Evolutionary conservation across 164 flowering plant species (phyloP).

Genomic region (Magnolia kwangsiensis): DNA sequence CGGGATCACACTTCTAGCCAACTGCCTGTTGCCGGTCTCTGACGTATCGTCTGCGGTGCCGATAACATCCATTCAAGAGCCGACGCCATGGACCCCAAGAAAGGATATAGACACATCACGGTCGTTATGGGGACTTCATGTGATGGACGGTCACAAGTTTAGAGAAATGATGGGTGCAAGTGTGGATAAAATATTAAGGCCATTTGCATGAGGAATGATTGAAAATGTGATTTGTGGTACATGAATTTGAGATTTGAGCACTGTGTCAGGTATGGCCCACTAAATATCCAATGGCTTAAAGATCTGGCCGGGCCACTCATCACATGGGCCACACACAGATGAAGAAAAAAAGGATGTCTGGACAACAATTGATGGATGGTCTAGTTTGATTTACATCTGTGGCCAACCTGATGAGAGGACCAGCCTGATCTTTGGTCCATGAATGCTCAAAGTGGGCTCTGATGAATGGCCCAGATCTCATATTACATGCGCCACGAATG

Average conservation of each 20-base stretch:
- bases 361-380: too few relatives aligned
- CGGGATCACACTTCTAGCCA: constrained; percentile 1
- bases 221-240: background rate
- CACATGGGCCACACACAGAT: too few relatives aligned
- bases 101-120: background rate
- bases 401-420: too few relatives aligned
- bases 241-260: background rate
- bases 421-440: too few relatives aligned
- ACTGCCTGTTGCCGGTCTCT: background rate
- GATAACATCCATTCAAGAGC: background rate
- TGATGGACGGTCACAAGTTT: background rate
- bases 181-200: background rate
- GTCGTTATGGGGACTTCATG: background rate
- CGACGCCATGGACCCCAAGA: background rate
- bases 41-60: background rate
- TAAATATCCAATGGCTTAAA: too few relatives aligned
- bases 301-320: too few relatives aligned
- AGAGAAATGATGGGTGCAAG: background rate
- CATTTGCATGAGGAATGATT: background rate
- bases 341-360: too few relatives aligned
- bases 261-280: background rate
- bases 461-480: too few relatives aligned
- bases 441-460: too few relatives aligned
- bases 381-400: too few relatives aligned
- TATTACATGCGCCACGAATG: too few relatives aligned